A percentile compares a stretch with the other conserved stretches of the same genome.
These are phyloP conservation scores for Myriosclerotinia scirpicola DNA, from an alignment of 2,329 filamentous ascomycete genomes.

Conservation along the genomic window DNA sequence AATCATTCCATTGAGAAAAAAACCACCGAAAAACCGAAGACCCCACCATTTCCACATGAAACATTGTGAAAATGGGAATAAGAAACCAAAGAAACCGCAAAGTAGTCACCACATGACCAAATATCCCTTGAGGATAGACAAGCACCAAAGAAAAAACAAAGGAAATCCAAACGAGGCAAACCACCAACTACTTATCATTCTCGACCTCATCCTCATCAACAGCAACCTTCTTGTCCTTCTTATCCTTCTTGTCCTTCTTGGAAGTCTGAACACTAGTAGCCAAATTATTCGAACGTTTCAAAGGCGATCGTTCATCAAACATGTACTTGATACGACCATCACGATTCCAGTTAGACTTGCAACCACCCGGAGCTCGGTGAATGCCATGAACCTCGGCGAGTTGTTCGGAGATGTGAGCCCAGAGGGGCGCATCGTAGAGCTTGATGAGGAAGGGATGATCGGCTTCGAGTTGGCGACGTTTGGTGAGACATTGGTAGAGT, in stretches of 20 bases:
- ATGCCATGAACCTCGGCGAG: not conserved
- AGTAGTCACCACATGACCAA: not conserved
- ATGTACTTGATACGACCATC: not conserved
- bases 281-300: not conserved
- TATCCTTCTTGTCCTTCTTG: constrained; percentile 1
- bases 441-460: not conserved
- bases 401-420: not conserved
- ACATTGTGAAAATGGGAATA: not conserved
- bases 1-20: not conserved
- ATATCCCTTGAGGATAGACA: not conserved
- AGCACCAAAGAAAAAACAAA: not conserved
- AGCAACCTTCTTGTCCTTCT: not conserved
- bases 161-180: not conserved
- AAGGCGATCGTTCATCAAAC: constrained; percentile 4
- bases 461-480: not conserved
- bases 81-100: not conserved
- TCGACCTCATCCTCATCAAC: not conserved
- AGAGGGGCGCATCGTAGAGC: constrained; percentile 12
- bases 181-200: not conserved
- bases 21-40: not conserved
- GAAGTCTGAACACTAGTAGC: constrained; percentile 13
- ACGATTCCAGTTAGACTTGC: constrained; percentile 15
- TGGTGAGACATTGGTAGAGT: not conserved
- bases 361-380: not conserved
- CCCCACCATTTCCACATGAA: too few species aligned